Evolutionary conservation across 129 eudicot genomes (phyloP).

Genomic region (Flaveria sonorensis): DNA sequence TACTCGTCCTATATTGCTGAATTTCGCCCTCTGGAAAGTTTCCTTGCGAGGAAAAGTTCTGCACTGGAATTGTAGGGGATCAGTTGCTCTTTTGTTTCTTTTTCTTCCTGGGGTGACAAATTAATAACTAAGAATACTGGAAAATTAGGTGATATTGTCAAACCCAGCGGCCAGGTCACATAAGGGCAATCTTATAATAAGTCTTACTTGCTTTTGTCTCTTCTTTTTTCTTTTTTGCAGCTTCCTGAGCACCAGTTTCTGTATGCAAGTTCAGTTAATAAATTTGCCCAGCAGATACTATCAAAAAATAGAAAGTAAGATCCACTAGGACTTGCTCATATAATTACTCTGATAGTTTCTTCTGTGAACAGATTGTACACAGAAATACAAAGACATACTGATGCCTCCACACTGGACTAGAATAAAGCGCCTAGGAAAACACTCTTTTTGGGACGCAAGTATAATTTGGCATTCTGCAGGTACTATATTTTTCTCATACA

Average conservation of each 20-base stretch:
- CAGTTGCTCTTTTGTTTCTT: slow-evolving; percentile 81
- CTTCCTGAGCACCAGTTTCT: slow-evolving; percentile 50
- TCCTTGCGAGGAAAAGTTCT: slow-evolving; percentile 76
- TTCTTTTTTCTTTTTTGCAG: slow-evolving; percentile 98
- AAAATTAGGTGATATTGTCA: slow-evolving; percentile 15
- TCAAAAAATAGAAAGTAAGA: neutral
- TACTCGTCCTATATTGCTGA: slow-evolving; percentile 93
- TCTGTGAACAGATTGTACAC: too few relatives aligned
- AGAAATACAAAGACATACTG: too few relatives aligned
- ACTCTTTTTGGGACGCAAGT: too few relatives aligned
- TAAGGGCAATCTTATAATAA: neutral
- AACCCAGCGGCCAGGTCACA: slow-evolving; percentile 13
- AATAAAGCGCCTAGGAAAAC: too few relatives aligned
- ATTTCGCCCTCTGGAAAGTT: slow-evolving; percentile 99
- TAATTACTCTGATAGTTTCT: neutral
- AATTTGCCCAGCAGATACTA: neutral
- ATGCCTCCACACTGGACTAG: too few relatives aligned
- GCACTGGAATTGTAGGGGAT: slow-evolving; percentile 93
- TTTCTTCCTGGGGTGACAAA: slow-evolving; percentile 66
- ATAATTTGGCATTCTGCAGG: too few relatives aligned
- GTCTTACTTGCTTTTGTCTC: slow-evolving; percentile 92
- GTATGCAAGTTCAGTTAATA: slow-evolving; percentile 23
- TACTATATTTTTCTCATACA: too few relatives aligned
- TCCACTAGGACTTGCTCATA: neutral
- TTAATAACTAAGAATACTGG: neutral